Conservation (phyloP, 805 yeast genomes). For the Teunomyces panamensis region DNA sequence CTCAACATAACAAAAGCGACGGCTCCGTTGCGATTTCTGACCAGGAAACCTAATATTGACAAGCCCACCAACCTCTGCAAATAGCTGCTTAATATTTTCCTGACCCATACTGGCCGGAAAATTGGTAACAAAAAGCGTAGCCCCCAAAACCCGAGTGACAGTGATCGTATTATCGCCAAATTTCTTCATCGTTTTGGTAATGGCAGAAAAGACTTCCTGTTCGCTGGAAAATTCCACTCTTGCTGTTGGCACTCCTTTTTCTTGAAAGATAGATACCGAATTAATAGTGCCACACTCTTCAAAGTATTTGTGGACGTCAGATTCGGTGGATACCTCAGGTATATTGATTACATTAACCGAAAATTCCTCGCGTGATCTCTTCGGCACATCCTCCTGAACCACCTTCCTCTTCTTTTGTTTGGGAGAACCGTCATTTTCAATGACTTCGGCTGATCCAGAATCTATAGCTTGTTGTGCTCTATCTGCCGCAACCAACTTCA, state of each 20-base stretch:
- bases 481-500: not conserved
- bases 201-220: constrained; percentile 51
- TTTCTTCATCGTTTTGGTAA: constrained; percentile 55
- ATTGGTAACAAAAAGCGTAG: constrained; percentile 72
- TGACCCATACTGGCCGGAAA: constrained; percentile 57
- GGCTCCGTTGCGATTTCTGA: constrained; percentile 46
- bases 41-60: constrained; percentile 64
- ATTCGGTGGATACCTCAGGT: constrained; percentile 37
- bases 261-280: constrained; percentile 25
- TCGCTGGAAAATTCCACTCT: constrained; percentile 56
- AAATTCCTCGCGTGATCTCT: constrained; percentile 57
- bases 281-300: constrained; percentile 58
- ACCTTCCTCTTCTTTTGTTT: constrained; percentile 2
- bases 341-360: constrained; percentile 55
- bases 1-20: constrained; percentile 77
- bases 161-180: constrained; percentile 41
- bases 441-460: not conserved
- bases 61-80: constrained; percentile 40
- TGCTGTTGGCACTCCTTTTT: constrained; percentile 32
- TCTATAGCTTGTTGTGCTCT: constrained; percentile 17
- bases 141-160: constrained; percentile 44
- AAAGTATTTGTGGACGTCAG: constrained; percentile 44
- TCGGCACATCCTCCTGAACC: not conserved
- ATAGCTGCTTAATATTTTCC: constrained; percentile 36
- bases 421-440: not conserved